A percentile compares a stretch with the other conserved stretches of the same genome.
Conservation (phyloP, 2,329 filamentous ascomycete species). For the Diaporthe destruens region DNA sequence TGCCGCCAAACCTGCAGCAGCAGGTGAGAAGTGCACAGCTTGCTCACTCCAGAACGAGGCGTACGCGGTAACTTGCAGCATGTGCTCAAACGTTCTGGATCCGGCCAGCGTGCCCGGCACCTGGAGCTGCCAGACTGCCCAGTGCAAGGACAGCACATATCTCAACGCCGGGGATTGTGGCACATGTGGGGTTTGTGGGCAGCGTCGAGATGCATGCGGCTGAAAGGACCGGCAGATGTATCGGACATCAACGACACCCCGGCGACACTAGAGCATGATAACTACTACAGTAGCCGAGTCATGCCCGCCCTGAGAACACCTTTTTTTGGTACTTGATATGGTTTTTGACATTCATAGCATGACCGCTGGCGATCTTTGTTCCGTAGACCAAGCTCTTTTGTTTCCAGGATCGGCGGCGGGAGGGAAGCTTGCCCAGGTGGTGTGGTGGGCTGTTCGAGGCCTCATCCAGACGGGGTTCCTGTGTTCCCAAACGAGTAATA, state of each 20-base stretch:
- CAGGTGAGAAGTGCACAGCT: slow-evolving; percentile 61
- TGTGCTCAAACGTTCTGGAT: slow-evolving; percentile 79
- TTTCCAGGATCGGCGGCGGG: slow-evolving; percentile 25
- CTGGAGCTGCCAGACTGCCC: slow-evolving; percentile 73
- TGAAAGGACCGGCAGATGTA: slow-evolving; percentile 31
- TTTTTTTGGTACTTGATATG: slow-evolving; percentile 6
- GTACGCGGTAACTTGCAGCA: slow-evolving; percentile 69
- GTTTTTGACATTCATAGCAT: slow-evolving; percentile 21
- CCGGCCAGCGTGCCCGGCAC: slow-evolving; percentile 62
- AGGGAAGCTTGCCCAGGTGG: slow-evolving; percentile 23
- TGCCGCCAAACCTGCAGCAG: slow-evolving; percentile 4
- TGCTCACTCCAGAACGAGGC: slow-evolving; percentile 76
- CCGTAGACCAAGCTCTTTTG: slow-evolving; percentile 21
- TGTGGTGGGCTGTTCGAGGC: slow-evolving; percentile 26
- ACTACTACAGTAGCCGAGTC: slow-evolving; percentile 20
- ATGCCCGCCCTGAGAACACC: neutral
- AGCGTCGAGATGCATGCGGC: slow-evolving; percentile 47
- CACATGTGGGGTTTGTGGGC: slow-evolving; percentile 77
- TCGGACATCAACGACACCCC: slow-evolving; percentile 28
- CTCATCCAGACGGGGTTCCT: slow-evolving; percentile 11
- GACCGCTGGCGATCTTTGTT: slow-evolving; percentile 15
- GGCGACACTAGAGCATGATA: slow-evolving; percentile 5
- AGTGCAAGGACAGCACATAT: slow-evolving; percentile 70
- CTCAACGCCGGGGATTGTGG: slow-evolving; percentile 78
- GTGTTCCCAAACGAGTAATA: slow-evolving; percentile 12